Evolutionary conservation across 1,284 basidiomycete species (phyloP), one percentile per base, ranked within the genome.

Genomic region (Pisolithus thermaeus): DNA sequence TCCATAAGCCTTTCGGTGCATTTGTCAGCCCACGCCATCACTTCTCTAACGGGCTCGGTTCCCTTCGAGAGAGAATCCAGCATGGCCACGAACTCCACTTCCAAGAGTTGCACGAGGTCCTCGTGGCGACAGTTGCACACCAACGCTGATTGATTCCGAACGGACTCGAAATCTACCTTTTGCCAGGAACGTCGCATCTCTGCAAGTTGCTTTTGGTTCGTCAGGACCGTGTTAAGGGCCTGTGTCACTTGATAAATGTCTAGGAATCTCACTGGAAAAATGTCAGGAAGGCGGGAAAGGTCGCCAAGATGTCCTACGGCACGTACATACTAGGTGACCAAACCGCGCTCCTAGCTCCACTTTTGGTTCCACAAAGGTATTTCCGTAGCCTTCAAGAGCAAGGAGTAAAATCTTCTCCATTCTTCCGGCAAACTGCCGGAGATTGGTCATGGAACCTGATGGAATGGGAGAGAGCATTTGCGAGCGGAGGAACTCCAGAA

Each of bases 51-150:
- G n/a, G 90, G 89, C 58, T 92, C 89, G 41, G 71, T 76, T 63
- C 79, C 89, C 70, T 88, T 87, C 36, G 75, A 62, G 37, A 90
- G 72, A 49, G 76, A 75, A 36, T 90, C 89, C 68, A 92, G 71
- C 66, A 92, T 70, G 23, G 72, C 67, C n/a, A 88, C 83, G 63
- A 92, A 92, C 66, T 92, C 90, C 46, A 87, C 83, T 65, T 92
- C 90, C 49, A 92, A 71, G 47, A 92, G 74, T 60, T 90, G 88
- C 27, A 90, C 81, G 49, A 92, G 75, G 61, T 91, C 89, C 68
- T 92, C 90, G 60, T 92, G 90, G 41, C 90, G 84, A 66, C 90
- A 92, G 64, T 92, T 92, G 76, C 90, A 92, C 27, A 92, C 90
- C 58, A 92, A 71, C 27, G 90, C 90, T n/a, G 88, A 89, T 65